Evolutionary conservation across 495 filamentous ascomycete species (phyloP).

Genomic region (Neurospora intermedia): DNA sequence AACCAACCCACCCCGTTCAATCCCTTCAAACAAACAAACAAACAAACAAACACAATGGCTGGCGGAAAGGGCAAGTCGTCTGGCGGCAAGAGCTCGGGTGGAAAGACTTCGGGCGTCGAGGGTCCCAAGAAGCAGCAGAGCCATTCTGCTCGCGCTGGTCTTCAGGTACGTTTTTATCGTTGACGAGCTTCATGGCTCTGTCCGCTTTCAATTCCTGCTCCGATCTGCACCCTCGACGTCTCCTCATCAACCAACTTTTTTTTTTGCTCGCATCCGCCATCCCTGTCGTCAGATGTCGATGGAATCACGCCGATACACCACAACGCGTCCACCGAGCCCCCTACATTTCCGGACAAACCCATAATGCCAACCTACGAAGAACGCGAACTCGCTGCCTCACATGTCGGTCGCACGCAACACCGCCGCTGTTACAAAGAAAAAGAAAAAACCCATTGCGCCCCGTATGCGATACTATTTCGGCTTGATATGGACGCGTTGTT

Average conservation of each 20-base stretch:
- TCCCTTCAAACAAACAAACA: not conserved
- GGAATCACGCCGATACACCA: constrained; percentile 3
- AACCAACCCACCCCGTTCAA: constrained; percentile 9
- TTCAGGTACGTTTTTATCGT: constrained; percentile 67
- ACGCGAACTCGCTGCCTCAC: not conserved
- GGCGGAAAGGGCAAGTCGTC: constrained; percentile 92
- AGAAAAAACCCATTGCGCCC: not conserved
- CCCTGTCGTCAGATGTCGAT: not conserved
- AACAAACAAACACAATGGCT: constrained; percentile 36
- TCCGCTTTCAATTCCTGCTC: constrained; percentile 4
- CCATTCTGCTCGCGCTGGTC: constrained; percentile 93
- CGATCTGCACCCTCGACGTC: not conserved
- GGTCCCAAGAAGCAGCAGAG: constrained; percentile 87
- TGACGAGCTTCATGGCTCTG: constrained; percentile 9
- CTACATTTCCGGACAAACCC: constrained; percentile 1
- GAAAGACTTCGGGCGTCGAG: constrained; percentile 68
- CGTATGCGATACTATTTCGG: not conserved
- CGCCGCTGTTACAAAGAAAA: not conserved
- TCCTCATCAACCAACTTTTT: not conserved
- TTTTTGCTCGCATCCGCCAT: not conserved
- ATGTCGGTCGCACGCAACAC: not conserved
- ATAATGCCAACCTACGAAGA: not conserved
- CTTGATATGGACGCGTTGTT: not conserved
- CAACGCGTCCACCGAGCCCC: constrained; percentile 7
- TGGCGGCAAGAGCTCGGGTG: constrained; percentile 74